phyloP scores from a whole-genome alignment of 192 early-diverging fungal species.

The Allomyces javanicus region DNA sequence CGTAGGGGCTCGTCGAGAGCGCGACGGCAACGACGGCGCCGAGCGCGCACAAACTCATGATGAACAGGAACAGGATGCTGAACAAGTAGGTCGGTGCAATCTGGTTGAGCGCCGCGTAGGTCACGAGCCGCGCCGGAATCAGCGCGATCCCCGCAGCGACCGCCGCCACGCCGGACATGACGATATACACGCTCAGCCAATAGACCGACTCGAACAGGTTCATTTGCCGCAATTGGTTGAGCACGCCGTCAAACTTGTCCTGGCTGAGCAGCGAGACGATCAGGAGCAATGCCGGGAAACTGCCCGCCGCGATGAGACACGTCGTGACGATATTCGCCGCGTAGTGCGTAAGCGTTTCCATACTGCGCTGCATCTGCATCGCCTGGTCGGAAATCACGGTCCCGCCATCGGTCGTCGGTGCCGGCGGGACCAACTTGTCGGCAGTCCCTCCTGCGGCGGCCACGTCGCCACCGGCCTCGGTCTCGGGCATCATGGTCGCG shows the following conservation, averaged over 20 bases:
- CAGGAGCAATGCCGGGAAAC: background rate
- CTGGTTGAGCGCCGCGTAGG: background rate
- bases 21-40: background rate
- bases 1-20: background rate
- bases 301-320: background rate
- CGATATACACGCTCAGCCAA: background rate
- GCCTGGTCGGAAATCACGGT: background rate
- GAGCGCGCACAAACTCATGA: background rate
- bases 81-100: background rate
- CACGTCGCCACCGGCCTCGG: no score
- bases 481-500: background rate
- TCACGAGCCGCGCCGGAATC: background rate
- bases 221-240: background rate
- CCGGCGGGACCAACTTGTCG: no score
- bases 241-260: background rate
- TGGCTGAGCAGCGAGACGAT: background rate
- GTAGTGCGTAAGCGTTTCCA: background rate
- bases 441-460: background rate
- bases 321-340: background rate
- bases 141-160: background rate
- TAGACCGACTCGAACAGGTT: background rate
- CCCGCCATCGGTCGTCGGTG: background rate
- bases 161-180: background rate
- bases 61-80: background rate
- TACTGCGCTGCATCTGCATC: background rate